Conservation (phyloP, 176 grass and related monocot species). For the Lolium rigidum region DNA sequence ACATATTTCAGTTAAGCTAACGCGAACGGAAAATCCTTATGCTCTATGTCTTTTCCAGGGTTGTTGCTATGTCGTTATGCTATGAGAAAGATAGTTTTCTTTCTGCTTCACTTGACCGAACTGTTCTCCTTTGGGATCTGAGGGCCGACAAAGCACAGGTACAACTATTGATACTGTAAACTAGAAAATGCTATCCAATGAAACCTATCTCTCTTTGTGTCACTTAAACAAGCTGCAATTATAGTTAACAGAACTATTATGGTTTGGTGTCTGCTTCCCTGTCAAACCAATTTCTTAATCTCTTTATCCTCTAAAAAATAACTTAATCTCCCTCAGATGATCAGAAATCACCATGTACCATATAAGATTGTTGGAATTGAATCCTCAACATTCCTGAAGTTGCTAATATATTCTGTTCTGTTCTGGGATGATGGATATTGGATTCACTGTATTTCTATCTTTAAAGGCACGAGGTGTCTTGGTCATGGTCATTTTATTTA, state of each 20-base stretch:
- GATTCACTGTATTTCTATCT: neutral
- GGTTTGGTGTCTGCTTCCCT: neutral
- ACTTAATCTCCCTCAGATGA: neutral
- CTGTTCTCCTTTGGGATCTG: constrained; percentile 88
- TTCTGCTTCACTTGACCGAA: constrained; percentile 94
- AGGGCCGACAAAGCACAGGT: constrained; percentile 96
- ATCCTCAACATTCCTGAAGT: neutral
- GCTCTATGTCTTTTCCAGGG: constrained; percentile 54
- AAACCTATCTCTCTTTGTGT: neutral
- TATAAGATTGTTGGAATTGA: constrained; percentile 10
- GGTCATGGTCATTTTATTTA: neutral
- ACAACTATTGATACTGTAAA: constrained; percentile 25
- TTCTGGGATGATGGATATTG: neutral
- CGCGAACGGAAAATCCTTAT: constrained; percentile 26
- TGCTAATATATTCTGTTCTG: constrained; percentile 19
- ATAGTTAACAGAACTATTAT: constrained; percentile 13
- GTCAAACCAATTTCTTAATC: constrained; percentile 1
- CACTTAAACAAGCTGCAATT: constrained; percentile 9
- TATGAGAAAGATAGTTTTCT: constrained; percentile 81
- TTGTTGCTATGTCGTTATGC: constrained; percentile 87
- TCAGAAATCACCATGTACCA: constrained; percentile 22
- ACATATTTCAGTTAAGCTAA: constrained; percentile 31
- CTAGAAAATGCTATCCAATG: neutral
- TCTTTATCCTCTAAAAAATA: neutral
- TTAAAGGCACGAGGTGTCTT: neutral